Conservation (phyloP, 352 stramenopile species). For the Phytophthora crassamura region DNA sequence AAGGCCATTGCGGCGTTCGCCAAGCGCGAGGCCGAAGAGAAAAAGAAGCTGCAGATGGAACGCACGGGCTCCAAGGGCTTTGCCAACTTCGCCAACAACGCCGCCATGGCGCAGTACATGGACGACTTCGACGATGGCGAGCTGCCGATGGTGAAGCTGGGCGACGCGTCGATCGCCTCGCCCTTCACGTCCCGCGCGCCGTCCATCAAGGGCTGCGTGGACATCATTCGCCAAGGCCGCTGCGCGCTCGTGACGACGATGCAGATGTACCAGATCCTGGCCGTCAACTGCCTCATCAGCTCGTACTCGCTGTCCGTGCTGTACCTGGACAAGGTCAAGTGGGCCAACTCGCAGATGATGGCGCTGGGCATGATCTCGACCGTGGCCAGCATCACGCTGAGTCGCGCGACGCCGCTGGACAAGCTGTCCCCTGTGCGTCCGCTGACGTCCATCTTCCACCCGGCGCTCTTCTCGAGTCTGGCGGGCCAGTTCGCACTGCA, state of each 20-base stretch:
- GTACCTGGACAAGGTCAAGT: slow-evolving; percentile 99
- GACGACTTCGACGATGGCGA: slow-evolving; percentile 92
- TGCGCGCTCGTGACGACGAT: slow-evolving; percentile 99
- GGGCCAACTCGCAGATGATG: slow-evolving; percentile 97
- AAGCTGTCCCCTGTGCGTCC: slow-evolving; percentile 94
- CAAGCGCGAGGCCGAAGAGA: slow-evolving; percentile 79
- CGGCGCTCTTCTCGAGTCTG: slow-evolving; percentile 94
- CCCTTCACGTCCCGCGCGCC: slow-evolving; percentile 98
- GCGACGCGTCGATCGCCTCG: slow-evolving; percentile 98
- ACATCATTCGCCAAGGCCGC: slow-evolving; percentile 98
- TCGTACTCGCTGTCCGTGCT: slow-evolving; percentile 99
- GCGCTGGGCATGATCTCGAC: slow-evolving; percentile 89
- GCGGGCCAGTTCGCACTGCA: slow-evolving; percentile 96
- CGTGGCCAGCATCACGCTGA: slow-evolving; percentile 85
- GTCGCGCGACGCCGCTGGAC: slow-evolving; percentile 93
- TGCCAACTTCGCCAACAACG: slow-evolving; percentile 88
- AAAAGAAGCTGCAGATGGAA: slow-evolving; percentile 71
- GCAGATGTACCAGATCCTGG: slow-evolving; percentile 99
- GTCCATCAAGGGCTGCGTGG: slow-evolving; percentile 92
- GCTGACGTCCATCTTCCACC: slow-evolving; percentile 96
- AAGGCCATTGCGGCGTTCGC: slow-evolving; percentile 89
- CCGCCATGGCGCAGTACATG: slow-evolving; percentile 91
- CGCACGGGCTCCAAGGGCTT: slow-evolving; percentile 83
- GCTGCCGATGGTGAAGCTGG: slow-evolving; percentile 98
- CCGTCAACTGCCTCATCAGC: slow-evolving; percentile 98